phyloP scores from a whole-genome alignment of 2,329 filamentous ascomycete species.

The Nannizziopsis arthrosporioides region DNA sequence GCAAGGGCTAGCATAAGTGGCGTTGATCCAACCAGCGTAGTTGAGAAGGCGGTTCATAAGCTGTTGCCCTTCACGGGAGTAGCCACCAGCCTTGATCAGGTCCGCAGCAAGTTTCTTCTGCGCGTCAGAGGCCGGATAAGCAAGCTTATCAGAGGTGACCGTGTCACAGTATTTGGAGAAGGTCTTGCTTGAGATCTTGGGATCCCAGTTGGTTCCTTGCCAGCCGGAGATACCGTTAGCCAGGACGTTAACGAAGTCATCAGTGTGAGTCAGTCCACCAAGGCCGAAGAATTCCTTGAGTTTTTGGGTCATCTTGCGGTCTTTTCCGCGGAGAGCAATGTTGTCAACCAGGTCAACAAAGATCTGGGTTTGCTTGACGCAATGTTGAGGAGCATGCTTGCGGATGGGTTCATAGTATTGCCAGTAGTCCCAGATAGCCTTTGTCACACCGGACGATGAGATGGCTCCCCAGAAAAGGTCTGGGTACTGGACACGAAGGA shows the following conservation, averaged over 20 bases:
- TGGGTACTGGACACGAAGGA: slow-evolving; percentile 64
- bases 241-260: slow-evolving; percentile 44
- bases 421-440: slow-evolving; percentile 67
- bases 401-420: slow-evolving; percentile 50
- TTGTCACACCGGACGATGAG: slow-evolving; percentile 66
- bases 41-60: slow-evolving; percentile 46
- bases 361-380: slow-evolving; percentile 53
- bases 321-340: slow-evolving; percentile 42
- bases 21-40: slow-evolving; percentile 44
- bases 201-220: slow-evolving; percentile 52
- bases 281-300: slow-evolving; percentile 47
- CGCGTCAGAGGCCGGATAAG: slow-evolving; percentile 33
- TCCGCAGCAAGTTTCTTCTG: slow-evolving; percentile 32
- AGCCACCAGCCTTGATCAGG: slow-evolving; percentile 40
- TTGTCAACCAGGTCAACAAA: slow-evolving; percentile 48
- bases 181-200: slow-evolving; percentile 36
- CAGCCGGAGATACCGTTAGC: slow-evolving; percentile 38
- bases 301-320: slow-evolving; percentile 31
- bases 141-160: slow-evolving; percentile 37
- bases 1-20: slow-evolving; percentile 34
- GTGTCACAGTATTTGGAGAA: slow-evolving; percentile 47
- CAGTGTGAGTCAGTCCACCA: slow-evolving; percentile 30
- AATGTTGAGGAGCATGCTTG: slow-evolving; percentile 47
- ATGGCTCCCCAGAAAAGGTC: slow-evolving; percentile 69
- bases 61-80: slow-evolving; percentile 29